Evolutionary conservation across 2,329 filamentous ascomycete species (phyloP).

Genomic region (Arthrobotrys conoides): DNA sequence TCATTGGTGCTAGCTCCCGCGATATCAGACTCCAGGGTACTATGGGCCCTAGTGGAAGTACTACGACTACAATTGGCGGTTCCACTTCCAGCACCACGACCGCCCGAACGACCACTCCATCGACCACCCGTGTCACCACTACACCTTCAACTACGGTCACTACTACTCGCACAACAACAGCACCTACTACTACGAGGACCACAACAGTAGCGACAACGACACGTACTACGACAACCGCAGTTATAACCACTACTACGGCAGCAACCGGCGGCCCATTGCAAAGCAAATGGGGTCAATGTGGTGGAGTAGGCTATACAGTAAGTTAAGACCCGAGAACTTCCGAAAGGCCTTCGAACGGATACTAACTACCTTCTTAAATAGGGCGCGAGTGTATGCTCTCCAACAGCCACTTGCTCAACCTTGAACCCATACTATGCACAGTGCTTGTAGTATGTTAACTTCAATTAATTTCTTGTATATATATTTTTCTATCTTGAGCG

Average conservation of each 20-base stretch:
- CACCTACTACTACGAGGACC: slow-evolving; percentile 9
- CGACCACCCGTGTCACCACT: neutral
- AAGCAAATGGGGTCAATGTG: slow-evolving; percentile 55
- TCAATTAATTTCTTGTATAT: slow-evolving; percentile 13
- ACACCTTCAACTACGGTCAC: slow-evolving; percentile 17
- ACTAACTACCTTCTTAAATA: slow-evolving; percentile 26
- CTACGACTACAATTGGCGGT: slow-evolving; percentile 51
- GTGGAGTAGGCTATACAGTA: slow-evolving; percentile 53
- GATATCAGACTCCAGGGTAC: slow-evolving; percentile 59
- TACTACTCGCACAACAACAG: slow-evolving; percentile 6
- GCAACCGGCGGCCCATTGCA: slow-evolving; percentile 33
- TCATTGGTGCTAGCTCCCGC: slow-evolving; percentile 61
- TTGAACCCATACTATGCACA: slow-evolving; percentile 58
- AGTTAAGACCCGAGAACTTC: neutral
- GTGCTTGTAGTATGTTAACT: slow-evolving; percentile 40
- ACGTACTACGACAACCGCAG: slow-evolving; percentile 18
- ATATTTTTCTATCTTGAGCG: neutral
- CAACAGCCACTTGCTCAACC: slow-evolving; percentile 55
- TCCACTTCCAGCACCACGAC: slow-evolving; percentile 36
- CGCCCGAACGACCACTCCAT: neutral
- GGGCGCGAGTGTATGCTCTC: slow-evolving; percentile 47
- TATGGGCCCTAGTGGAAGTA: slow-evolving; percentile 55
- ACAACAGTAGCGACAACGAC: slow-evolving; percentile 21
- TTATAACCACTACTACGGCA: slow-evolving; percentile 20
- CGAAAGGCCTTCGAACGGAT: neutral